Conservation (phyloP, 768 basidiomycete genomes). For the Cantharellus anzutake region DNA sequence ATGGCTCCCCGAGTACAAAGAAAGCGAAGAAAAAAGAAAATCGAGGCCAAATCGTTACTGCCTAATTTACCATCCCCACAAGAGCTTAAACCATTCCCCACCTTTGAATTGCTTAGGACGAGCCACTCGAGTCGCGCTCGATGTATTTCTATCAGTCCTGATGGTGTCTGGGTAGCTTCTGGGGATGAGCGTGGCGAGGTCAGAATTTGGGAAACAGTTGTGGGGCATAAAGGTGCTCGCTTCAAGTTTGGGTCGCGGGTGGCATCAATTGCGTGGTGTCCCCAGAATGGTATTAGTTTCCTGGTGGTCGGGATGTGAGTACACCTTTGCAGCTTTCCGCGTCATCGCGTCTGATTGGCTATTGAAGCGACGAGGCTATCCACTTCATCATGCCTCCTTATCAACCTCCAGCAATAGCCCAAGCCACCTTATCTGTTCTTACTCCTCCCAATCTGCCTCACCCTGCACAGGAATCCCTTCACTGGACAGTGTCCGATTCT, state of each 20-base stretch:
- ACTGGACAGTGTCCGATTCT: conserved; percentile 35
- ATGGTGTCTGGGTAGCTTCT: conserved; percentile 79
- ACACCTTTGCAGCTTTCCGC: neutral
- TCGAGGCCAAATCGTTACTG: conserved; percentile 78
- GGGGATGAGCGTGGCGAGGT: conserved; percentile 81
- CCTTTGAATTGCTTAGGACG: conserved; percentile 55
- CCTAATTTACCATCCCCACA: conserved; percentile 87
- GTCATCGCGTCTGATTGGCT: neutral
- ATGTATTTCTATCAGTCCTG: conserved; percentile 62
- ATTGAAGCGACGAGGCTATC: conserved; percentile 53
- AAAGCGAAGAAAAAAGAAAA: conserved; percentile 48
- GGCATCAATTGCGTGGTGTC: conserved; percentile 85
- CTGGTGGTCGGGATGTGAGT: conserved; percentile 68
- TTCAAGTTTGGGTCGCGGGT: conserved; percentile 73
- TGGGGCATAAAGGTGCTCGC: conserved; percentile 71
- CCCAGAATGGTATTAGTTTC: conserved; percentile 60
- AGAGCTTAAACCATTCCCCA: conserved; percentile 88
- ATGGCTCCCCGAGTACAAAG: conserved; percentile 84
- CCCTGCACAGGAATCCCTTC: conserved; percentile 30
- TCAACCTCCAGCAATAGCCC: conserved; percentile 35
- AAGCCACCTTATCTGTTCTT: conserved; percentile 40
- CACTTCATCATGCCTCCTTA: conserved; percentile 70
- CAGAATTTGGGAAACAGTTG: conserved; percentile 77
- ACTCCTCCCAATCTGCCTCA: conserved; percentile 48
- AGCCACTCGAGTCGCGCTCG: conserved; percentile 48